Percentiles rank a stretch among this genome's conserved stretches.
Conservation (phyloP, 83 land plant species). For the Picea abies region DNA sequence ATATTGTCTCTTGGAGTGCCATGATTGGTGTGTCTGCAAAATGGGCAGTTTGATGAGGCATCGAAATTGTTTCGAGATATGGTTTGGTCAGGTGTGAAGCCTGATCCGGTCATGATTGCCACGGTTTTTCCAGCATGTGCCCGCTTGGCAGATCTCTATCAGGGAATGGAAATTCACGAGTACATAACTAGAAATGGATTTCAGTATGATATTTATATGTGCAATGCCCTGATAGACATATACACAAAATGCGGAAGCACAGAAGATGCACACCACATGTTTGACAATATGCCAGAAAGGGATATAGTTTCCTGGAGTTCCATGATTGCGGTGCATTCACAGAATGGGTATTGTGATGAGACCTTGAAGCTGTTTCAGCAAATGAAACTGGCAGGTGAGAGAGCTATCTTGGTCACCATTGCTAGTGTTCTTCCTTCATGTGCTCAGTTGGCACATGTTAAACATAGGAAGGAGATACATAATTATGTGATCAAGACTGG, state of each 20-base stretch:
- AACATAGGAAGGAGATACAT: slow-evolving; percentile 42
- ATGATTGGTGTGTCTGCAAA: slow-evolving; percentile 39
- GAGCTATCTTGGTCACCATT: slow-evolving; percentile 24
- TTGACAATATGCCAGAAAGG: slow-evolving; percentile 34
- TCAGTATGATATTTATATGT: slow-evolving; percentile 32
- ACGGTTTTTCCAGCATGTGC: slow-evolving; percentile 37
- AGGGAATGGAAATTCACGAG: slow-evolving; percentile 39
- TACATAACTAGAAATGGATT: slow-evolving; percentile 25
- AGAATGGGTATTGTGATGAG: slow-evolving; percentile 25
- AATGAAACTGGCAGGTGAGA: slow-evolving; percentile 22
- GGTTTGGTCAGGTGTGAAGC: slow-evolving; percentile 22
- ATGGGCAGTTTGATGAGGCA: slow-evolving; percentile 20
- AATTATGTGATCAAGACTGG: slow-evolving; percentile 29
- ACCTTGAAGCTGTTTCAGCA: slow-evolving; percentile 24
- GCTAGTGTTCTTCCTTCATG: slow-evolving; percentile 34
- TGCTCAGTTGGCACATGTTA: slow-evolving; percentile 15
- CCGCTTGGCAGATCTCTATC: slow-evolving; percentile 15
- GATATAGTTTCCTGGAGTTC: slow-evolving; percentile 56
- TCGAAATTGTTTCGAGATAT: slow-evolving; percentile 23
- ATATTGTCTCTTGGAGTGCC: slow-evolving; percentile 36
- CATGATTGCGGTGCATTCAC: slow-evolving; percentile 33
- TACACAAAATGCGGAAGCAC: slow-evolving; percentile 39
- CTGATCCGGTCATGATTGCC: slow-evolving; percentile 36
- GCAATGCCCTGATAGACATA: slow-evolving; percentile 41
- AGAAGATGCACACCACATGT: slow-evolving; percentile 31